Percentiles rank a stretch among this genome's conserved stretches.
These are phyloP conservation scores for Phyllosticta paracitricarpa DNA, from an alignment of 2,329 filamentous ascomycete species.

Conservation along the genomic window DNA sequence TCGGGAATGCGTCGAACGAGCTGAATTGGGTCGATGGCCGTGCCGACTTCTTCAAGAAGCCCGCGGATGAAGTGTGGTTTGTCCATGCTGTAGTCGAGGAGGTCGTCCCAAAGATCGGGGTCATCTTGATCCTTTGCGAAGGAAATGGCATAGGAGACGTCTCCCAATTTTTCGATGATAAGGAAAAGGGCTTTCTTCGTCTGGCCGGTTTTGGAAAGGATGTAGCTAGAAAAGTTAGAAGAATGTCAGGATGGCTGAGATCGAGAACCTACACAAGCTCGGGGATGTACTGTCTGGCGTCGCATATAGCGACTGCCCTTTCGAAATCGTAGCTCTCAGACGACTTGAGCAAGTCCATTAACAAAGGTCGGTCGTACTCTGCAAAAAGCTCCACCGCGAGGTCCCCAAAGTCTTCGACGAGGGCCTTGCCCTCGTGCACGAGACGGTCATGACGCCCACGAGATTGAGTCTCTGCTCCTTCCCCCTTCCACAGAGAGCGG, in stretches of 20 bases:
- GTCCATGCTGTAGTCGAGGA: constrained; percentile 94
- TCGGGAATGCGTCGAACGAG: constrained; percentile 86
- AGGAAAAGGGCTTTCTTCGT: constrained; percentile 84
- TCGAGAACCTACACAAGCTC: constrained; percentile 60
- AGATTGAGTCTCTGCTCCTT: constrained; percentile 41
- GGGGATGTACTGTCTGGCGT: constrained; percentile 68
- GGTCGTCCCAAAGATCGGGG: constrained; percentile 85
- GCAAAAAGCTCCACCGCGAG: constrained; percentile 80
- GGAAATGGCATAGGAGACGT: constrained; percentile 84
- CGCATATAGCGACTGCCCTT: constrained; percentile 66
- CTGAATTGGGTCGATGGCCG: constrained; percentile 82
- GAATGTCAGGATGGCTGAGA: neutral
- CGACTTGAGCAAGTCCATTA: constrained; percentile 79
- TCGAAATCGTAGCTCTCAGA: constrained; percentile 87
- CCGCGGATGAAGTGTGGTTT: constrained; percentile 91
- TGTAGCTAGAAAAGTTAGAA: constrained; percentile 41
- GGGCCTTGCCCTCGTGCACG: constrained; percentile 48
- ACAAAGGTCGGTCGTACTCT: constrained; percentile 63
- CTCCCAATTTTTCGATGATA: constrained; percentile 85
- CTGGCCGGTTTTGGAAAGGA: constrained; percentile 90
- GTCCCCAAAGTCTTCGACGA: constrained; percentile 83
- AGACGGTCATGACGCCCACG: constrained; percentile 30
- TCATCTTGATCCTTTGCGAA: constrained; percentile 94
- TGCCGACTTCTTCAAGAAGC: constrained; percentile 86
- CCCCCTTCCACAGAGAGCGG: constrained; percentile 71